Evolutionary conservation across 2,329 filamentous ascomycete species (phyloP), one percentile per base, ranked within the genome.

Genomic region (Diaporthe nobilis): DNA sequence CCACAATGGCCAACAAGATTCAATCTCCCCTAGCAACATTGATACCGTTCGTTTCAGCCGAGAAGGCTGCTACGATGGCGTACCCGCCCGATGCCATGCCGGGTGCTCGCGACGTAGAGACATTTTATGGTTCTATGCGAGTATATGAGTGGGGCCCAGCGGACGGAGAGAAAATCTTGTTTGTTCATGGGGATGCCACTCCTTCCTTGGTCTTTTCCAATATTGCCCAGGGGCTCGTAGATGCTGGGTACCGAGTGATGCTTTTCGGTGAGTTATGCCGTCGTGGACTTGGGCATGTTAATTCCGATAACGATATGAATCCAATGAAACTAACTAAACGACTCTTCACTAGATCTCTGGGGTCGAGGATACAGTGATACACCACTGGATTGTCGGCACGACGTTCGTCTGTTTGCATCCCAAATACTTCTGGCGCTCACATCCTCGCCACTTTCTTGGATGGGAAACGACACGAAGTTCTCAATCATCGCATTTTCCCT

Each of bases 111-210:
- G 93, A 97, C 82, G 92, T 97, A n/a, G 83, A 87, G 5, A 94
- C 93, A 6, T 93, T 93, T 81, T 96, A 95, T 82, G 95, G 95
- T 65, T 91, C 88, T 49, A 92, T 95, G 73, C 88, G 94, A 53
- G 93, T 94, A 28, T 97, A 97, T 82, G 95, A 97, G 85, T 97
- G 93, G 85, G 95, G 95, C 1, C 94, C 94, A 1, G 88, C 92
- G 71, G 84, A 90, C 72, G 95, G 95, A 6, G 88, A 90, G 57
- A 96, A 94, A 80, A 92, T 97, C 6, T 84, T 97, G n/a, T 88
- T 97, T 51, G 87, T 98, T 10, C 95, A 97, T 82, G 95, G 95
- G 55, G 97, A 97, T 81, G 95, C 92, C 77, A 97, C 94, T 0
- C 93, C 95, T 0, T 95, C 93, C 82, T 90, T 96, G 80, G 92